Conservation (phyloP, 1,139 yeast species). For the Scheffersomyces titani region DNA sequence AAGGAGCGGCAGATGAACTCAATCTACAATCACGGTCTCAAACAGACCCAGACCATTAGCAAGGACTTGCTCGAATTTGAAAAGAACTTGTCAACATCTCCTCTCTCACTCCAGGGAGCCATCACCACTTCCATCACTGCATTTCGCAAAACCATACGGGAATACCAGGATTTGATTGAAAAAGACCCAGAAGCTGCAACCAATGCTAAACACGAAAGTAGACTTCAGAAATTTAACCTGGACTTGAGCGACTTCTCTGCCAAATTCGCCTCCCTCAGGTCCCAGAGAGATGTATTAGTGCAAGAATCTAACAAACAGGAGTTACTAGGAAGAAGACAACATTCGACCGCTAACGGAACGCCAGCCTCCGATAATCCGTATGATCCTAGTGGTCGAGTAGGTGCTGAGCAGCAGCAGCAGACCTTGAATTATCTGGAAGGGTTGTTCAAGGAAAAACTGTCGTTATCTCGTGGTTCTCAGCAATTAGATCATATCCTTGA, state of each 20-base stretch:
- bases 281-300: slow-evolving; percentile 60
- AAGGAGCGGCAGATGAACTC: slow-evolving; percentile 53
- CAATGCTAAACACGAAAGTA: slow-evolving; percentile 61
- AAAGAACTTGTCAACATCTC: slow-evolving; percentile 64
- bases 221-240: slow-evolving; percentile 60
- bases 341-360: slow-evolving; percentile 18
- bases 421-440: slow-evolving; percentile 61
- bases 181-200: slow-evolving; percentile 61
- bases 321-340: slow-evolving; percentile 56
- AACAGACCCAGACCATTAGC: slow-evolving; percentile 73
- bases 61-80: slow-evolving; percentile 72
- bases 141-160: slow-evolving; percentile 73
- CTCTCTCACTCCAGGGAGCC: slow-evolving; percentile 77
- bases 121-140: slow-evolving; percentile 82
- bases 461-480: slow-evolving; percentile 69
- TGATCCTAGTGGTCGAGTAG: slow-evolving; percentile 21
- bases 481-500: slow-evolving; percentile 89
- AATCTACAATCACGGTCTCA: slow-evolving; percentile 83
- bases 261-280: slow-evolving; percentile 64
- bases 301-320: slow-evolving; percentile 60
- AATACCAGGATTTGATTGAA: slow-evolving; percentile 65
- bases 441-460: slow-evolving; percentile 62
- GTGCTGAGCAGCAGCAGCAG: slow-evolving; percentile 25
- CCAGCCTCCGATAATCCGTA: slow-evolving; percentile 64
- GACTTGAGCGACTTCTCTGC: slow-evolving; percentile 59